These are phyloP conservation scores for Leishmania guyanensis DNA, from an alignment of 208 protist genomes.

Conservation along the genomic window DNA sequence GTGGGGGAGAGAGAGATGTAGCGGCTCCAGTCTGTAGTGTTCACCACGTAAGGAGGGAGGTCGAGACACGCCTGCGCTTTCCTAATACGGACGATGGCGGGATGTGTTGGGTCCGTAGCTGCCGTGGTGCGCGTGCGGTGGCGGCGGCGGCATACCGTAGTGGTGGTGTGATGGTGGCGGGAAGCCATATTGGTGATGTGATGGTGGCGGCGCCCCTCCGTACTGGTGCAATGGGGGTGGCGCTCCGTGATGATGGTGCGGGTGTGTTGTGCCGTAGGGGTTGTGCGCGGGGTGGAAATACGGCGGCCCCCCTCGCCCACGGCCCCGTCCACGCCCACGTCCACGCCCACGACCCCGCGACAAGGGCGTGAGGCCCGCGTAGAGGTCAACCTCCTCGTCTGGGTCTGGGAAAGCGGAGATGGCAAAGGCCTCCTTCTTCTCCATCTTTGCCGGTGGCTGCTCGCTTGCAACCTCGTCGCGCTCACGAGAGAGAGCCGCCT, in stretches of 20 bases:
- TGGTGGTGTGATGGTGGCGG: slow-evolving; percentile 4
- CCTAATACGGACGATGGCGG: slow-evolving; percentile 24
- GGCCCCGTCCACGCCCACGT: slow-evolving; percentile 27
- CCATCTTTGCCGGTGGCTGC: slow-evolving; percentile 30
- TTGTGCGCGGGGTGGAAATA: slow-evolving; percentile 8
- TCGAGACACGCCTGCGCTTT: neutral
- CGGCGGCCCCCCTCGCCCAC: slow-evolving; percentile 22
- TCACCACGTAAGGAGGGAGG: neutral
- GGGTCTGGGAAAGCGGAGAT: slow-evolving; percentile 32
- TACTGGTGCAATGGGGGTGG: slow-evolving; percentile 1
- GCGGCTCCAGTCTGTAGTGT: neutral
- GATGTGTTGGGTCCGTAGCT: slow-evolving; percentile 24
- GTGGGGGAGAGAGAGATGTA: neutral
- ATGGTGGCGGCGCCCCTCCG: neutral
- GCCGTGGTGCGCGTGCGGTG: slow-evolving; percentile 25
- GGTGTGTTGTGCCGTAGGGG: neutral
- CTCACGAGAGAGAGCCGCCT: slow-evolving; percentile 8
- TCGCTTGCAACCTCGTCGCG: slow-evolving; percentile 12
- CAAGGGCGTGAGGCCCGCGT: slow-evolving; percentile 48
- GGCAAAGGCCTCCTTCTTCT: slow-evolving; percentile 39
- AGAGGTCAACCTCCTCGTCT: slow-evolving; percentile 65
- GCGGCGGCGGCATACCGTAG: neutral
- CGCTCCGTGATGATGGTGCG: slow-evolving; percentile 6
- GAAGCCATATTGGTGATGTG: slow-evolving; percentile 8
- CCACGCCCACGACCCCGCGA: slow-evolving; percentile 24